Evolutionary conservation across 1,284 basidiomycete species (phyloP).

Genomic region (Golubevia sp.): DNA sequence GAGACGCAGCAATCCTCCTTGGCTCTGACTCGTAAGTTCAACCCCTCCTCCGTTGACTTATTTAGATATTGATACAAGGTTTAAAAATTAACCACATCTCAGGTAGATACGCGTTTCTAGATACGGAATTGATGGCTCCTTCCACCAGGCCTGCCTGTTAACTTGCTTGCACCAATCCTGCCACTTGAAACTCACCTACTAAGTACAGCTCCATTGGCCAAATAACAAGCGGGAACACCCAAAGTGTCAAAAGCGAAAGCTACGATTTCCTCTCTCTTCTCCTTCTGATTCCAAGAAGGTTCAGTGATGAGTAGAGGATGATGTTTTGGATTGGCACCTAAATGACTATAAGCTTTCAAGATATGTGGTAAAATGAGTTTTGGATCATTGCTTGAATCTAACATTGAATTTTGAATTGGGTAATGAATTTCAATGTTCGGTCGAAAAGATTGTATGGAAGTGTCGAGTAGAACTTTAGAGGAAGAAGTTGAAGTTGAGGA

Average conservation of each 20-base stretch:
- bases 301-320: conserved; percentile 56
- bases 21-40: too few species aligned
- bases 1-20: too few species aligned
- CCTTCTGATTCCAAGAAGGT: conserved; percentile 45
- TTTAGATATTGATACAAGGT: too few species aligned
- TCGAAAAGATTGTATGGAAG: not conserved
- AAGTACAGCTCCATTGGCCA: conserved; percentile 54
- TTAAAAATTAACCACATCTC: too few species aligned
- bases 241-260: conserved; percentile 57
- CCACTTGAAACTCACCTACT: conserved; percentile 37
- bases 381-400: not conserved
- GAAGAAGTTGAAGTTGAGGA: too few species aligned
- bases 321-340: conserved; percentile 23
- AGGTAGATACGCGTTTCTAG: too few species aligned
- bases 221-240: conserved; percentile 52
- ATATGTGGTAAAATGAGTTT: not conserved
- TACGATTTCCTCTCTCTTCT: conserved; percentile 48
- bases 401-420: not conserved
- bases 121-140: too few species aligned
- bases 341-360: not conserved
- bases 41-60: too few species aligned
- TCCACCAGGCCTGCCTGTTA: too few species aligned
- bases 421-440: not conserved
- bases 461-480: not conserved
- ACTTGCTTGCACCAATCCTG: too few species aligned